Conservation (phyloP, 169 alveolate genomes). For the Ophryocystis elektroscirrha region DNA sequence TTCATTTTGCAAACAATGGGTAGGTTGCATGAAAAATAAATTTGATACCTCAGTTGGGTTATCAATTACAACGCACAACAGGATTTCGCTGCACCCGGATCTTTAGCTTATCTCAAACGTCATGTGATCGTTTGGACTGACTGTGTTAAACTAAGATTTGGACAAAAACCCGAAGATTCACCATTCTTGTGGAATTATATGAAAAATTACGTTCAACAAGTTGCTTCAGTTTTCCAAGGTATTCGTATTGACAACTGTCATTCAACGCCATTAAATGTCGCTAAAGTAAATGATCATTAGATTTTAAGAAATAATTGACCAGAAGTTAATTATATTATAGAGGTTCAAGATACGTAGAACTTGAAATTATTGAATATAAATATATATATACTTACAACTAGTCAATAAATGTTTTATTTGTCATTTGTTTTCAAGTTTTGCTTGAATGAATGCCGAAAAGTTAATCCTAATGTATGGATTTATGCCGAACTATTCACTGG, state of each 20-base stretch:
- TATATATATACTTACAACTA: neutral
- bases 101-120: slow-evolving; percentile 63
- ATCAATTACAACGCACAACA: slow-evolving; percentile 51
- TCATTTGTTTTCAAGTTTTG: slow-evolving; percentile 24
- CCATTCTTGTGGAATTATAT: slow-evolving; percentile 65
- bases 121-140: slow-evolving; percentile 71
- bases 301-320: too few species aligned
- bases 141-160: slow-evolving; percentile 64
- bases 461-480: slow-evolving; percentile 52
- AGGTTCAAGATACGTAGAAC: too few species aligned
- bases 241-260: slow-evolving; percentile 80
- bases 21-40: slow-evolving; percentile 7
- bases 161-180: slow-evolving; percentile 46
- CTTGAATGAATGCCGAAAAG: slow-evolving; percentile 52
- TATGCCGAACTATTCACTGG: slow-evolving; percentile 73
- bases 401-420: neutral
- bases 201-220: slow-evolving; percentile 51
- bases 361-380: neutral
- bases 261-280: slow-evolving; percentile 67
- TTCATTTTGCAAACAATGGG: slow-evolving; percentile 28
- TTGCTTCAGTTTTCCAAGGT: slow-evolving; percentile 61
- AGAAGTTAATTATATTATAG: too few species aligned
- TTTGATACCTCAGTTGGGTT: slow-evolving; percentile 44
- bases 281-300: slow-evolving; percentile 22
- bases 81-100: slow-evolving; percentile 55